Base-by-base conservation (phyloP, 2,329 filamentous ascomycete genomes). In the Exophiala bonariae region DNA sequence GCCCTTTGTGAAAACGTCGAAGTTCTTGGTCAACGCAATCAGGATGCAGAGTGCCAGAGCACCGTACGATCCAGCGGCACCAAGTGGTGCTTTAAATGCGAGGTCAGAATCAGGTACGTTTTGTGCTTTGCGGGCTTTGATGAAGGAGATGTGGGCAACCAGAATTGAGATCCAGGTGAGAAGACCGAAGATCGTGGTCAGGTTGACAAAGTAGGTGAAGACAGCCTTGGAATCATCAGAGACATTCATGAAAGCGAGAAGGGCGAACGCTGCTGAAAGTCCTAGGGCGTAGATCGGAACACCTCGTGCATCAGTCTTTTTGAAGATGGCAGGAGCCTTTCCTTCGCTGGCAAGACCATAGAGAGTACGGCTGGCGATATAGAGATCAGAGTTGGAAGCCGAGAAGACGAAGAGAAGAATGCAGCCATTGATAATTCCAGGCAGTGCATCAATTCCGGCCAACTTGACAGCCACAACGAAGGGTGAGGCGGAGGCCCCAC, bases 11-110 rank as follows among this genome's bases (percentile, higher is more conserved):
- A 93, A 93, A 49, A 86, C 83, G 46, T 80, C 76, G 68, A 82
- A 93, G 75, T 89, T 91, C 78, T 93, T 95, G 62, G 88, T 92
- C 41, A 95, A 63, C 2, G 85, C 80, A 52, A 93, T 86, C 26
- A 93, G 63, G 61, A 78, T 75, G 69, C 86, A 89, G 69, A 89
- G 83, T 61, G 75, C 71, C 2, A 93, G 75, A 0, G 85, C 85
- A 49, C 73, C 71, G 62, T 82, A 82, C 0, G 84, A 89, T 9
- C 88, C 89, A 52, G 65, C 78, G 30, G 82, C 69, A n/a, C 88
- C 87, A 13, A 91, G 76, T 0, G 88, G 88, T 0, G 87, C 85
- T 13, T 75, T 75, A 64, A 85, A 90, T 1, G 81, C 78, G 50
- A 87, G 70, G 34, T 70, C 66, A 10, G 70, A 68, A 61, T 83